Base-by-base conservation (phyloP, 1,284 basidiomycete species). In the Agaricales sp. region DNA sequence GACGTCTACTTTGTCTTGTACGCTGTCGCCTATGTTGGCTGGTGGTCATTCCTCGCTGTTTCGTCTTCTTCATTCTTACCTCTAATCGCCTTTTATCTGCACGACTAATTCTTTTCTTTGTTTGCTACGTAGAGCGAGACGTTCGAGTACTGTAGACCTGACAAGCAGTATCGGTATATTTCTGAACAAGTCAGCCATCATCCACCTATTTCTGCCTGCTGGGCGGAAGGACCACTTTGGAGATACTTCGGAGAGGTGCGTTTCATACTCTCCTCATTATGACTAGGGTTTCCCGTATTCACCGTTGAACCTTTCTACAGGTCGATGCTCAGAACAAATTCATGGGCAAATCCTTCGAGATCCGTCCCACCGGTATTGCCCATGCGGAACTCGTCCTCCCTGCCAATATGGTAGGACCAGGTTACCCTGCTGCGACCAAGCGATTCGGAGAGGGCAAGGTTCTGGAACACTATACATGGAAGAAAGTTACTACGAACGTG, bases 141-240 rank as follows among this genome's bases (percentile, higher is more conserved):
- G 1, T 99, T 95, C 59, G 95, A 99, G 67, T 96, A 97, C 61
- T 89, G 90, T 39, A 73, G 86, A 44, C 67, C 90, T 19, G 91
- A 95, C 59, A 89, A 86, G 62, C 77, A 90, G 58, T 99, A 94
- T 63, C 79, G 92, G 37, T 99, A 98, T 63, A 67, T 95, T 43
- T 93, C 88, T 1, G 94, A 96, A 64, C 93, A 97, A 74, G 92
- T 97, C 51, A 91, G 86, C 62, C 94, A 98, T 65, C 94, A 97
- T 63, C 92, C 93, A 2, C 95, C 95, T 0, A 93, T 97, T 51
- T 94, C 91, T n/a, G 94, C 95, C 4, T 98, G 94, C 64, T 94
- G 89, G 79, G 88, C 88, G 2, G 91, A 97, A 65, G 84, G 87
- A 0, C 89, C 91, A 0, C 68, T 69, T 35, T 98, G 93, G 93